A percentile compares a stretch with the other conserved stretches of the same genome.
Conservation (phyloP, 2,329 filamentous ascomycete genomes). For the Colletotrichum sublineola region DNA sequence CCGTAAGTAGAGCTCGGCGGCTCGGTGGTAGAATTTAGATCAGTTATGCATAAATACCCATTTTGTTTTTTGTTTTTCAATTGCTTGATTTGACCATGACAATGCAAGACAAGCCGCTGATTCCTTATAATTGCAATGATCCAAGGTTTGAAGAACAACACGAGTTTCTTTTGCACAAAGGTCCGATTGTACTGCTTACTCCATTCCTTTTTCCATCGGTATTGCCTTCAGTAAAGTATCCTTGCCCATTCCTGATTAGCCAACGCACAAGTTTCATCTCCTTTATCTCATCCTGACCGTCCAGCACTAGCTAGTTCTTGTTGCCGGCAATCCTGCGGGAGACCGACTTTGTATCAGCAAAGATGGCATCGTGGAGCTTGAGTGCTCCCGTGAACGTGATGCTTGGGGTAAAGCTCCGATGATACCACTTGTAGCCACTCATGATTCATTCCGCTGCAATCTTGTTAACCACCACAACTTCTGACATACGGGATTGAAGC, state of each 20-base stretch:
- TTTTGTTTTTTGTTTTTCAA: not conserved
- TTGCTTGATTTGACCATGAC: not conserved
- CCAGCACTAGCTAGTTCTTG: too few species aligned
- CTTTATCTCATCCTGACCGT: not conserved
- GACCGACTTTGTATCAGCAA: too few species aligned
- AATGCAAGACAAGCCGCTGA: not conserved
- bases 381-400: not conserved
- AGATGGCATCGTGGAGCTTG: not conserved
- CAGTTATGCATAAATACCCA: not conserved
- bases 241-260: not conserved
- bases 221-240: not conserved
- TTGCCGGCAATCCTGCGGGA: too few species aligned
- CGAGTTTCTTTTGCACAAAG: not conserved
- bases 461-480: not conserved
- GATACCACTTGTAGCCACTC: not conserved
- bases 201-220: not conserved
- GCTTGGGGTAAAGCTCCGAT: not conserved
- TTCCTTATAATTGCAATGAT: not conserved
- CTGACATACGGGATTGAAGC: not conserved
- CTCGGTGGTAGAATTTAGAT: not conserved
- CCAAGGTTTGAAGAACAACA: not conserved
- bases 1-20: not conserved
- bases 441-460: not conserved
- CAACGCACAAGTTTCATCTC: not conserved
- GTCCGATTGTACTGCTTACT: not conserved